Percentiles rank a stretch among this genome's conserved stretches.
These are phyloP conservation scores for Senecio squalidus DNA, from an alignment of 140 eudicot genomes.

Conservation along the genomic window DNA sequence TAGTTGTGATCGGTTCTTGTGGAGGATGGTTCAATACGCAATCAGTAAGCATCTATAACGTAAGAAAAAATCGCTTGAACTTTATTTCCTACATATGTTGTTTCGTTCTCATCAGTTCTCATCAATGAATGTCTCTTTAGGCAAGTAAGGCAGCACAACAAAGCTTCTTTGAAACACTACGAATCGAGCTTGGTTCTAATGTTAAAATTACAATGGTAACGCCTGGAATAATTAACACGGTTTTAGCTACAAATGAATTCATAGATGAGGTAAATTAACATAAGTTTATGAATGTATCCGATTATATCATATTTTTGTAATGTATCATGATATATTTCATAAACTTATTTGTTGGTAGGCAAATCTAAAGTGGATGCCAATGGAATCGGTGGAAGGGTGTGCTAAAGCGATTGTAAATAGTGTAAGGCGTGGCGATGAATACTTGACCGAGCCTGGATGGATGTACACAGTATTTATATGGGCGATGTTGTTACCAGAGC, in stretches of 20 bases:
- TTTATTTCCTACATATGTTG: neutral
- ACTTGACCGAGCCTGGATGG: conserved; percentile 32
- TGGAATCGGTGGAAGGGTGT: conserved; percentile 18
- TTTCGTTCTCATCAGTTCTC: neutral
- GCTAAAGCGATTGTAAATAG: conserved; percentile 23
- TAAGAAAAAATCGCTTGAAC: conserved; percentile 1
- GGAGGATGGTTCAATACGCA: conserved; percentile 49
- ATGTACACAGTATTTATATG: conserved; percentile 5
- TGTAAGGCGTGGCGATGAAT: conserved; percentile 27
- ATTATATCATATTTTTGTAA: neutral
- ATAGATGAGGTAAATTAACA: conserved; percentile 15
- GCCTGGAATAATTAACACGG: conserved; percentile 42
- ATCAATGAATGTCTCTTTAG: conserved; percentile 12
- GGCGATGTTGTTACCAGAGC: conserved; percentile 12
- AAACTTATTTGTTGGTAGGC: conserved; percentile 16
- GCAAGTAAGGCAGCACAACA: conserved; percentile 70
- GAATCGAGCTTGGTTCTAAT: conserved; percentile 49
- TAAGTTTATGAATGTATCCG: neutral
- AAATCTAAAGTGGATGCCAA: conserved; percentile 12
- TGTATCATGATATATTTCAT: neutral
- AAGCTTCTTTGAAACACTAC: conserved; percentile 65
- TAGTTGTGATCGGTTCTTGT: conserved; percentile 44
- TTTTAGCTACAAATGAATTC: conserved; percentile 10
- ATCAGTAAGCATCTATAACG: conserved; percentile 46
- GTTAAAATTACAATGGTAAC: conserved; percentile 53